These are phyloP conservation scores for Hygrocybe punicea DNA, from an alignment of 768 basidiomycete species.

Conservation along the genomic window DNA sequence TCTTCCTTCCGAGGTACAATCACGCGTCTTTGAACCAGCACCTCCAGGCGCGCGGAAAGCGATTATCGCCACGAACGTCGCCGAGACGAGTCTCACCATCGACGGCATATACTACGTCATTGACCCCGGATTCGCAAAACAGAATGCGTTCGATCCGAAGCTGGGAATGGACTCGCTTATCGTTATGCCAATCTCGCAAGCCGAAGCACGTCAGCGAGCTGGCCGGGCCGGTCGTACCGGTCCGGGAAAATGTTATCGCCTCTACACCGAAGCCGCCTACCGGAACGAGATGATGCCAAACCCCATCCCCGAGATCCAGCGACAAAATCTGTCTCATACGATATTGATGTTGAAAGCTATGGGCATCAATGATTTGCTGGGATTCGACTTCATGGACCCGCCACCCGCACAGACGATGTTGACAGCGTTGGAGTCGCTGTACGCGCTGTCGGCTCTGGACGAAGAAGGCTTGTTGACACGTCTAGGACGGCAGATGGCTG, in stretches of 20 bases:
- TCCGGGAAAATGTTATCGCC: constrained; percentile 95
- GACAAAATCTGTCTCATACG: constrained; percentile 87
- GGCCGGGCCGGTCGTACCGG: constrained; percentile 98
- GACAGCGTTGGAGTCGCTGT: constrained; percentile 90
- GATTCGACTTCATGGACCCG: constrained; percentile 99
- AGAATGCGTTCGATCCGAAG: constrained; percentile 96
- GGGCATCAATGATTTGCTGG: constrained; percentile 96
- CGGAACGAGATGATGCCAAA: constrained; percentile 98
- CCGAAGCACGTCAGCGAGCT: constrained; percentile 91
- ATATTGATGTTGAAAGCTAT: constrained; percentile 97
- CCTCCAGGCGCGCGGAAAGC: constrained; percentile 98
- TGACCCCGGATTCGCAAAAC: constrained; percentile 97
- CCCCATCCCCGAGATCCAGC: constrained; percentile 96
- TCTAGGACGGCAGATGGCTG: constrained; percentile 97
- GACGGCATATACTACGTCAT: constrained; percentile 99
- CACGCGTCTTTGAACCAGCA: constrained; percentile 94
- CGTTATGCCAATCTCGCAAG: constrained; percentile 98
- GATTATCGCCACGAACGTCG: constrained; percentile 99
- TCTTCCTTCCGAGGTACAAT: constrained; percentile 96
- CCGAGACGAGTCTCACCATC: constrained; percentile 97
- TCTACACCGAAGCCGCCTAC: constrained; percentile 97
- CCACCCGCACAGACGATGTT: constrained; percentile 96
- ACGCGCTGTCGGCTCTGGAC: constrained; percentile 92
- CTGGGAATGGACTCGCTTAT: constrained; percentile 98
- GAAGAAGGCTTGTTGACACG: constrained; percentile 95